Conservation (phyloP, 148 eudicot species). For the Spergularia bocconei region DNA sequence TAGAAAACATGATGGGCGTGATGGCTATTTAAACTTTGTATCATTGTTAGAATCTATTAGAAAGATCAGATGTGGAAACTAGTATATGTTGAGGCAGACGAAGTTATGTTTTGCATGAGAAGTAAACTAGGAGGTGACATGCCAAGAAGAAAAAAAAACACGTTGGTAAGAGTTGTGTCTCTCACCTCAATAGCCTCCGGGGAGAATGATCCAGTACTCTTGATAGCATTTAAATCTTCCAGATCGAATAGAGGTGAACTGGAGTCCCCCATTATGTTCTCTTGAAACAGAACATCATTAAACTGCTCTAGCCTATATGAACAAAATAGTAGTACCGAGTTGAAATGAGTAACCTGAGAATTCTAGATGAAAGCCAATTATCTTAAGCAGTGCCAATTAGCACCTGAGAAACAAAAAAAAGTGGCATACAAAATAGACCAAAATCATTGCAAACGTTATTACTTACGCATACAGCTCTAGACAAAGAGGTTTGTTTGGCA, state of each 20-base stretch:
- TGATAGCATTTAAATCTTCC: slow-evolving; percentile 44
- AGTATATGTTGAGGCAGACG: neutral
- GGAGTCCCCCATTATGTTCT: slow-evolving; percentile 48
- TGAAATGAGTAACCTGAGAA: neutral
- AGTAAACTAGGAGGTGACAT: neutral
- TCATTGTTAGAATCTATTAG: neutral
- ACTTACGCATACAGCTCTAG: neutral
- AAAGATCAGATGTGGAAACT: neutral
- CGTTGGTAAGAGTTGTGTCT: neutral
- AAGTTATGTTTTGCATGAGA: neutral
- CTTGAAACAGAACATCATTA: slow-evolving; percentile 88
- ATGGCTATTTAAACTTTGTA: neutral
- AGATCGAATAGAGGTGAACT: slow-evolving; percentile 56
- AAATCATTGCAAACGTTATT: neutral
- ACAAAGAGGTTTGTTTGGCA: neutral
- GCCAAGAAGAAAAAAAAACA: neutral
- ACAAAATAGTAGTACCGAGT: neutral
- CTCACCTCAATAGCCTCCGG: slow-evolving; percentile 56
- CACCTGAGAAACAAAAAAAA: neutral
- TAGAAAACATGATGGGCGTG: neutral
- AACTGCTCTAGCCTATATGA: slow-evolving; percentile 89
- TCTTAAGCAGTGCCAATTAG: slow-evolving; percentile 1
- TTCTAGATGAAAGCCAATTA: neutral
- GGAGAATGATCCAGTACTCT: slow-evolving; percentile 31
- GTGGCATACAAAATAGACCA: neutral